These are phyloP conservation scores for Megacollybia marginata DNA, from an alignment of 768 basidiomycete species.

Conservation along the genomic window DNA sequence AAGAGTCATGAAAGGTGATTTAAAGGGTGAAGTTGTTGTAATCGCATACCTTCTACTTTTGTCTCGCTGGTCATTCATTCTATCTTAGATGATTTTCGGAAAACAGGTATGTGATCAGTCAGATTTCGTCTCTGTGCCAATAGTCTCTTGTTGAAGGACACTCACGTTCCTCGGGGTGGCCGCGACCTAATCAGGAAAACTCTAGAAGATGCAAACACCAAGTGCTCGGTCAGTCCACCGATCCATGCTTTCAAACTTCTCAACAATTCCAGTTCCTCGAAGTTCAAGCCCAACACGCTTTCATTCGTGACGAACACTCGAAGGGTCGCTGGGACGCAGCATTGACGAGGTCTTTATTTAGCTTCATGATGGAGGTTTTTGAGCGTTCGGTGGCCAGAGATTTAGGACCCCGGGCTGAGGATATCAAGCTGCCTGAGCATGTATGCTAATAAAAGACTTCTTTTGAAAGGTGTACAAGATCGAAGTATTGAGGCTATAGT, in stretches of 20 bases:
- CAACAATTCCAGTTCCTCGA: constrained; percentile 65
- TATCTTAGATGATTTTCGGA: constrained; percentile 81
- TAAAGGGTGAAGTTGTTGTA: constrained; percentile 85
- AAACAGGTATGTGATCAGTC: constrained; percentile 55
- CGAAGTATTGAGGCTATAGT: neutral
- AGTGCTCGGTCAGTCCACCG: constrained; percentile 48
- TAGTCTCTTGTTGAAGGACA: constrained; percentile 48
- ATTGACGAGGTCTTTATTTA: constrained; percentile 70
- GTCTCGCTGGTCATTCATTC: neutral
- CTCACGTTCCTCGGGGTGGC: constrained; percentile 85
- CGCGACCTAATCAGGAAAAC: constrained; percentile 77
- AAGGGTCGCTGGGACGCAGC: constrained; percentile 98
- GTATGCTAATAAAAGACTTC: constrained; percentile 55
- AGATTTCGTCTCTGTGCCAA: neutral
- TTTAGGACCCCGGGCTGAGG: constrained; percentile 57
- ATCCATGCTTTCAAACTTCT: constrained; percentile 1
- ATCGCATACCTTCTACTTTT: constrained; percentile 15
- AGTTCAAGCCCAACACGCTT: constrained; percentile 96
- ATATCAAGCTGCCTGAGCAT: constrained; percentile 55
- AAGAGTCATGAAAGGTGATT: constrained; percentile 66
- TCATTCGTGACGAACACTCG: constrained; percentile 85
- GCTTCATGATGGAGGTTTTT: constrained; percentile 90
- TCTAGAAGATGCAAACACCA: constrained; percentile 74
- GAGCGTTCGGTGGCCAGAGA: constrained; percentile 83
- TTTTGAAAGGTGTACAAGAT: neutral